Conservation (phyloP, 2,329 filamentous ascomycete genomes). For the Cadophora sp. region DNA sequence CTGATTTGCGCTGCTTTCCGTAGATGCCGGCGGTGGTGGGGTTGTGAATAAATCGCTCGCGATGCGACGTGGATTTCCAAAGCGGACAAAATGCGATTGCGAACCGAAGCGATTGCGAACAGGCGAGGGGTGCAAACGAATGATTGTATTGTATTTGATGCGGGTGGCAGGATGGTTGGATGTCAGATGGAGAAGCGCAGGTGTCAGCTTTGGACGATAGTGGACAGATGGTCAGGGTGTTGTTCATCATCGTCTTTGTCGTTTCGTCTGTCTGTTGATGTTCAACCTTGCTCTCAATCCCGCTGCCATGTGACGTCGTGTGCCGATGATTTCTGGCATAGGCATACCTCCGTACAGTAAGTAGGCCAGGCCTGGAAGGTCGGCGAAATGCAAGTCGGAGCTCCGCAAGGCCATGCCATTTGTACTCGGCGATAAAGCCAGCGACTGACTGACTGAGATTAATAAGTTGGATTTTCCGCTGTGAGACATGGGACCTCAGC, state of each 20-base stretch:
- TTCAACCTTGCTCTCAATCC: neutral
- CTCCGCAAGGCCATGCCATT: conserved; percentile 7
- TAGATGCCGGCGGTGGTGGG: conserved; percentile 15
- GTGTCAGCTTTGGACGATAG: conserved; percentile 4
- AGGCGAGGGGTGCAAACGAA: neutral
- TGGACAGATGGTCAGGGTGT: neutral
- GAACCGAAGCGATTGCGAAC: neutral
- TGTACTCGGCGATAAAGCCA: neutral
- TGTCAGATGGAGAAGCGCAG: neutral
- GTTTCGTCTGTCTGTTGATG: conserved; percentile 9
- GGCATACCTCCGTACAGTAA: too few relatives aligned
- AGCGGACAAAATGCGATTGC: neutral
- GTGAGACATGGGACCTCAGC: neutral
- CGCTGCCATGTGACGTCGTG: conserved; percentile 13
- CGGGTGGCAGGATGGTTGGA: neutral
- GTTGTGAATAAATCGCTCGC: conserved; percentile 6
- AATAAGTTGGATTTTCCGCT: neutral
- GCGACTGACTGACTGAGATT: neutral
- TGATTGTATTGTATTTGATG: neutral
- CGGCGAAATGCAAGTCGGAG: neutral
- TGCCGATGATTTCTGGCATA: conserved; percentile 11
- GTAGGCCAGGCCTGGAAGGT: too few relatives aligned
- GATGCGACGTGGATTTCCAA: neutral
- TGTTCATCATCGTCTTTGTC: conserved; percentile 4
- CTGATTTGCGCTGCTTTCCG: conserved; percentile 20